Percentiles rank a stretch among this genome's conserved stretches.
These are phyloP conservation scores for Polychaeton citri DNA, from an alignment of 2,329 filamentous ascomycete genomes.

Conservation along the genomic window DNA sequence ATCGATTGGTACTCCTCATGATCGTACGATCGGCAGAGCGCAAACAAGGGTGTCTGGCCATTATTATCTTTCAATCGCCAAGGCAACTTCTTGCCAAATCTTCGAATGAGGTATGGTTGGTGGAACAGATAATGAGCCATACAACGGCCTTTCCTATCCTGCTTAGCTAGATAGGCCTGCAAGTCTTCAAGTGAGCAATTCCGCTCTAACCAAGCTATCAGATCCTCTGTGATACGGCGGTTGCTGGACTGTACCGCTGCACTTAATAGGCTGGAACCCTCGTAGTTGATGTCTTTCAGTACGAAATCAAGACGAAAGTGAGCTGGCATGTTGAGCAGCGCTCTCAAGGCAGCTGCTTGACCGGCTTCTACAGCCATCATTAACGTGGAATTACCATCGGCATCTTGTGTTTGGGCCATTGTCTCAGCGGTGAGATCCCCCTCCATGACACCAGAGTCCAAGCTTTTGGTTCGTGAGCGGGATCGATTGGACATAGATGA, in stretches of 20 bases:
- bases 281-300: slow-evolving; percentile 73
- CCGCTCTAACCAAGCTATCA: slow-evolving; percentile 56
- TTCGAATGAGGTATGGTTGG: slow-evolving; percentile 63
- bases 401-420: slow-evolving; percentile 56
- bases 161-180: slow-evolving; percentile 54
- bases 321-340: slow-evolving; percentile 62
- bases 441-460: slow-evolving; percentile 60
- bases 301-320: slow-evolving; percentile 61
- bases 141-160: slow-evolving; percentile 77
- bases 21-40: slow-evolving; percentile 88
- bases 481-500: slow-evolving; percentile 62
- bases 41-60: slow-evolving; percentile 94
- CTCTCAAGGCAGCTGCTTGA: slow-evolving; percentile 59
- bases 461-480: slow-evolving; percentile 63
- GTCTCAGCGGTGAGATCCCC: slow-evolving; percentile 77
- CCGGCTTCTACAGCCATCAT: slow-evolving; percentile 45
- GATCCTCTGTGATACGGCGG: slow-evolving; percentile 56
- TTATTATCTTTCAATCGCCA: slow-evolving; percentile 92
- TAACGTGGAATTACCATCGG: slow-evolving; percentile 63
- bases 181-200: slow-evolving; percentile 44
- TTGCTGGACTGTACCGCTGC: slow-evolving; percentile 81
- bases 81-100: slow-evolving; percentile 64
- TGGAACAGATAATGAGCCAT: slow-evolving; percentile 95
- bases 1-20: slow-evolving; percentile 75
- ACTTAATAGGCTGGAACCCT: slow-evolving; percentile 78